A percentile compares a stretch with the other conserved stretches of the same genome.
These are phyloP conservation scores for Arabidopsis arenosa DNA, from an alignment of 345 rosid species.

Conservation along the genomic window DNA sequence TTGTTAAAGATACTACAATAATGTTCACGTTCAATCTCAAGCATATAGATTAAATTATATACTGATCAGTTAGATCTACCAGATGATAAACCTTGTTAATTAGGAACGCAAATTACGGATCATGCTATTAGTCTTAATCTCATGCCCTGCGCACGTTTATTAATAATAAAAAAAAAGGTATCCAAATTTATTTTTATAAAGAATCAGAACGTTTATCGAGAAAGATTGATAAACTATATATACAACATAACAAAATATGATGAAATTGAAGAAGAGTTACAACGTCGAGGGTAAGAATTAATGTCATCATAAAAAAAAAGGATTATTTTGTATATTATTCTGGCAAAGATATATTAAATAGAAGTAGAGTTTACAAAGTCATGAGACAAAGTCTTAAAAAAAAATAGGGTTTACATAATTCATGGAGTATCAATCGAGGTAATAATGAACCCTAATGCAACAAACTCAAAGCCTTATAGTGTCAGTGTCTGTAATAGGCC, in stretches of 20 bases:
- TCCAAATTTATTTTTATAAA: background rate
- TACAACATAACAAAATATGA: background rate
- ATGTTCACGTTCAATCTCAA: background rate
- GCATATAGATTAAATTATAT: background rate
- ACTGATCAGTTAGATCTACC: too few species aligned
- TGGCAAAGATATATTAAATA: background rate
- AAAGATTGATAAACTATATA: background rate
- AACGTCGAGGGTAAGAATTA: too few species aligned
- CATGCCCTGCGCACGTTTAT: background rate
- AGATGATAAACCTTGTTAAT: background rate
- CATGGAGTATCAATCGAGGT: background rate
- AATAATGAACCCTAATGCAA: background rate
- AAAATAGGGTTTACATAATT: background rate
- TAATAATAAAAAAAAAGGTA: background rate
- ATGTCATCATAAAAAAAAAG: background rate
- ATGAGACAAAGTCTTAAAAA: background rate
- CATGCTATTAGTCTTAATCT: background rate
- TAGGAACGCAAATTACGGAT: slow-evolving; percentile 3
- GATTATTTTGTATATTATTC: too few species aligned
- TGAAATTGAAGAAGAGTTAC: too few species aligned
- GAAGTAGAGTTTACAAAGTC: background rate
- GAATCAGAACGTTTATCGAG: background rate
- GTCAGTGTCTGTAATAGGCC: background rate
- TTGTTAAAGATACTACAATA: too few species aligned
- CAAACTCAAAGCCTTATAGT: background rate